Base-by-base conservation (phyloP, 345 rosid genomes). In the Noccaea bulbosa region DNA sequence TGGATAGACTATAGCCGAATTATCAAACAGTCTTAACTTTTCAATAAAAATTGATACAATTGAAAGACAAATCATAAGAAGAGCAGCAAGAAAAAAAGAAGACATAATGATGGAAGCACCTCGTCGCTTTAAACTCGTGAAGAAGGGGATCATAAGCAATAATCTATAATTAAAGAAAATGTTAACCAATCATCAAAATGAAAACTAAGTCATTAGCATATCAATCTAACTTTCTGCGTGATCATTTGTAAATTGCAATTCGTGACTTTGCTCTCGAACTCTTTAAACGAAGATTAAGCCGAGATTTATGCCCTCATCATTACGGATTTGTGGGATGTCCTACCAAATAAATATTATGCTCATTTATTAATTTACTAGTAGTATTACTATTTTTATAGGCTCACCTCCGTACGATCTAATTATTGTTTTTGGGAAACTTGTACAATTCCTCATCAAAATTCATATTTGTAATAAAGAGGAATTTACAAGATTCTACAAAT, bases 101-200 rank as follows among this genome's bases (percentile, higher is more conserved):
- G 44, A 68, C 78, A 75, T 16, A 45, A 75, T 75, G 63, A 75
- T 75, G 50, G 57, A 61, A 61, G 45, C 69, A 67, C 63, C 17
- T 50, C 7, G 16, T 74, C 7, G 58, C 78, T 75, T 75, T 75
- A 75, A 75, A 67, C 73, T 61, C 78, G 78, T 75, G 78, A 67
- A 46, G 78, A 59, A 41, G 39, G 38, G 3, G 14, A 4, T 17
- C 7, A 68, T 39, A 33, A 41, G 27, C 27, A 24, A 24, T 24
- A 24, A 24, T 24, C 2, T 0, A 3, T 24, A 24, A 24, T 14
- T 56, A 64, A 47, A 12, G 17, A 56, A 40, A 49, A 57, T 40
- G 11, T 50, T 20, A 49, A 58, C 46, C 72, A 66, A 74, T 66
- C 55, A 74, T 59, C 60, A 74, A 68, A 51, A 50, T 59, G 53